Base-by-base conservation (phyloP, 257 asterid species). In the Rubia yunnanensis region DNA sequence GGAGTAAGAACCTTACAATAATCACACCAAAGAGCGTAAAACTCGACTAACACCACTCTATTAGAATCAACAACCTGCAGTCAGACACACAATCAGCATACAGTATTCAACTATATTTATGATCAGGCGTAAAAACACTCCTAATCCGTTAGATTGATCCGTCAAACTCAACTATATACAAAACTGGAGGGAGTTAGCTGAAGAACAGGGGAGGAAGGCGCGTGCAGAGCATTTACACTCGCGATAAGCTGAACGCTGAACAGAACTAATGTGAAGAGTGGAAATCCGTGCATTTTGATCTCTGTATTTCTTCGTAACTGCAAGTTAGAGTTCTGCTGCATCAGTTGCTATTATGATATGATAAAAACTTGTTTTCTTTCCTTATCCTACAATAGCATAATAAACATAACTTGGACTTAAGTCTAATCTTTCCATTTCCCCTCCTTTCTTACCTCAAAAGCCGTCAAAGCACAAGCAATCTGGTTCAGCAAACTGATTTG, bases 1-100 rank as follows among this genome's bases (percentile, higher is more conserved):
- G 96, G 97, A 10, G 99, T 90, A 67, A 92, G 74, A 7, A 96
- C 90, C 76, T 92, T 62, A 72, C 97, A 92, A 76, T 92, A 97
- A 35, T 97, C 99, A 72, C 99, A 92, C 97, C 97, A 89, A 31
- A 97, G 97, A 0, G 99, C 99, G 24, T 79, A 94, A 72, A 94
- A 90, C 80, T 94, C 99, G 44, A 94, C 99, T 2, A 90, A 73
- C 54, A 90, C 97, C 67, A 94, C 83, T 23, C 97, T 81, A 68
- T 94, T 88, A 7, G 96, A 82, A 79, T 88, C 84, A 65, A 88
- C 74, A n/a, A 90, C 99, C 99, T 92, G 85, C 80, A 64, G 23
- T 7, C 31, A 28, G 7, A 38, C 7, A 6, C 52, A 44, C 22
- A 38, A 63, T 31, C 24, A 67, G 18, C 10, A n/a, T 34, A 60